Base-by-base conservation (phyloP, 1,139 yeast genomes). In the Hyphopichia buzzinii region DNA sequence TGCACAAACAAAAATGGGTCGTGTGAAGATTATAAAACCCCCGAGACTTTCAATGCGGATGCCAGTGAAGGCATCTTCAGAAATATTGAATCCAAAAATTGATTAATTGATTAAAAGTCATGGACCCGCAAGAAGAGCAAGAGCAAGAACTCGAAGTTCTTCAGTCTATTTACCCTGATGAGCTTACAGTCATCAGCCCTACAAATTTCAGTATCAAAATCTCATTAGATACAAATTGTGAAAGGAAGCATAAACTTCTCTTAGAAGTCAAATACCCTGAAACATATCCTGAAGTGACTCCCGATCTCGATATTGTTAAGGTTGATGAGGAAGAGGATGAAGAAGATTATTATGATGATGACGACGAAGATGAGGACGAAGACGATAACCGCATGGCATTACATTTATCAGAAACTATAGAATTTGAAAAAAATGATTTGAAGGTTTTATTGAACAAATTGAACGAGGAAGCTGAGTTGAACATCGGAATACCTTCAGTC, bases 111-210 rank as follows among this genome's bases (percentile, higher is more conserved):
- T n/a, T n/a, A n/a, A n/a, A n/a, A n/a, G n/a, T 28, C 35, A 85
- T 85, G 95, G 88, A 83, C 48, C 74, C 79, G 39, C 52, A 59
- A 35, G 94, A 84, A 57, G 95, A 86, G 56, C 95, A 86, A 52
- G 55, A 54, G 26, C 92, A 86, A 59, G 96, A 87, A 55, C 60
- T 87, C 31, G 95, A 86, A 58, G 88, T 89, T 28, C 72, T 92
- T 42, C 83, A 86, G 57, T 83, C 95, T 17, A 92, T 92, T 40
- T 92, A 90, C 55, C 97, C 97, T 3, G 97, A 89, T 57, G 97
- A 92, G 57, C 62, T 92, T 29, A 55, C 49, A 17, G 55, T 62
- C 30, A 54, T 68, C 21, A 60, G 74, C 8, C 70, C 67, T 7
- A 62, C 67, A 0, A 65, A 69, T 29, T 81, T 75, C 48, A 58